Conservation (phyloP, 2,329 filamentous ascomycete species). For the Sordariomycetes sp. region DNA sequence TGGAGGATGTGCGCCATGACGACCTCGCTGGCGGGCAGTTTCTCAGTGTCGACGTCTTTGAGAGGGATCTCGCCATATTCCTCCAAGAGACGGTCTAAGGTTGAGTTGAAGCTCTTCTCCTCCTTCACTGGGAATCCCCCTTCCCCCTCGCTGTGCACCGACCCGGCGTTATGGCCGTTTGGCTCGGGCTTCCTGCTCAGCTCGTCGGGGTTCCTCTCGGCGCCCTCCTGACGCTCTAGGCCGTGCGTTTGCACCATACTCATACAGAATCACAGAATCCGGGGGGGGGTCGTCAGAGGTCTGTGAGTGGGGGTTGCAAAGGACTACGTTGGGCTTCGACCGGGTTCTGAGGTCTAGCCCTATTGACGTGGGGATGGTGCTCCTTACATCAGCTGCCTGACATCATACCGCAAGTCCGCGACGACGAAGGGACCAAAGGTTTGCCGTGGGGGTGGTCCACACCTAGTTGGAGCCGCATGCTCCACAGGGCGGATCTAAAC, state of each 20-base stretch:
- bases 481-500: too few species aligned
- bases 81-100: background rate
- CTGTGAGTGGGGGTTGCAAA: background rate
- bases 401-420: too few species aligned
- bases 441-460: too few species aligned
- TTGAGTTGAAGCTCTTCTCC: background rate
- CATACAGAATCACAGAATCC: background rate
- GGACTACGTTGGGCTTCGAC: too few species aligned
- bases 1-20: slow-evolving; percentile 4
- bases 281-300: background rate
- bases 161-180: background rate
- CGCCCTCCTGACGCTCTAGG: background rate
- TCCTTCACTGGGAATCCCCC: background rate
- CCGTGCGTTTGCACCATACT: background rate
- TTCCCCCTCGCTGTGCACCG: background rate
- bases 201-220: background rate
- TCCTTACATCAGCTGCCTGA: too few species aligned
- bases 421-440: too few species aligned
- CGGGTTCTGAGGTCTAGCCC: too few species aligned
- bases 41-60: background rate
- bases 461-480: too few species aligned
- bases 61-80: slow-evolving; percentile 1
- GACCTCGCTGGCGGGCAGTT: background rate
- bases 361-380: too few species aligned
- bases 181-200: background rate